These are phyloP conservation scores for Aspergillus puulaauensis DNA, from an alignment of 2,329 filamentous ascomycete species.

Conservation along the genomic window DNA sequence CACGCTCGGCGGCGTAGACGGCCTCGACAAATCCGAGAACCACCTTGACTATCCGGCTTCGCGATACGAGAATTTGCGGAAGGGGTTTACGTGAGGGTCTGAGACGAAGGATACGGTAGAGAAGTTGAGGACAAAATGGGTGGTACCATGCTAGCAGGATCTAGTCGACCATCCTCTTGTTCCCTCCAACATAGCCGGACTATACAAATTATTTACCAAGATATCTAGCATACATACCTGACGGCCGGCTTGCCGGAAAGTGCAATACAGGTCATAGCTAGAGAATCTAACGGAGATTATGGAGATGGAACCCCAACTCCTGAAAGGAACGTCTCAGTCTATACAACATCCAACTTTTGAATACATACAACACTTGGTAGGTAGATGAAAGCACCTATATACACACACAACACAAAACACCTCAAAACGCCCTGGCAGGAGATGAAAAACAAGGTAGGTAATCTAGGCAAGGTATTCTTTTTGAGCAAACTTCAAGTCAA, in stretches of 20 bases:
- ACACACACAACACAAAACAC: neutral
- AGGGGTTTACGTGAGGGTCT: constrained; percentile 1
- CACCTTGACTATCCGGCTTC: constrained; percentile 12
- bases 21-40: constrained; percentile 10
- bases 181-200: neutral
- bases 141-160: neutral
- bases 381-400: neutral
- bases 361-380: neutral
- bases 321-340: neutral
- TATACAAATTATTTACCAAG: too few species aligned
- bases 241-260: too few species aligned
- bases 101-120: neutral
- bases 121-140: neutral
- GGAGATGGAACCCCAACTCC: neutral
- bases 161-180: too few species aligned
- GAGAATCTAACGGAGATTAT: neutral
- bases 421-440: neutral
- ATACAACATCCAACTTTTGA: neutral
- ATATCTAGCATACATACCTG: neutral
- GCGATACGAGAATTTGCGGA: constrained; percentile 12
- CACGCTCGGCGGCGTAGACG: neutral
- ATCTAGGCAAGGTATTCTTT: too few species aligned
- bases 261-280: neutral
- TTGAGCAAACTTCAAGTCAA: constrained; percentile 58
- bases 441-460: neutral